phyloP scores from a whole-genome alignment of 805 yeast genomes.

The Metschnikowia colocasiae region DNA sequence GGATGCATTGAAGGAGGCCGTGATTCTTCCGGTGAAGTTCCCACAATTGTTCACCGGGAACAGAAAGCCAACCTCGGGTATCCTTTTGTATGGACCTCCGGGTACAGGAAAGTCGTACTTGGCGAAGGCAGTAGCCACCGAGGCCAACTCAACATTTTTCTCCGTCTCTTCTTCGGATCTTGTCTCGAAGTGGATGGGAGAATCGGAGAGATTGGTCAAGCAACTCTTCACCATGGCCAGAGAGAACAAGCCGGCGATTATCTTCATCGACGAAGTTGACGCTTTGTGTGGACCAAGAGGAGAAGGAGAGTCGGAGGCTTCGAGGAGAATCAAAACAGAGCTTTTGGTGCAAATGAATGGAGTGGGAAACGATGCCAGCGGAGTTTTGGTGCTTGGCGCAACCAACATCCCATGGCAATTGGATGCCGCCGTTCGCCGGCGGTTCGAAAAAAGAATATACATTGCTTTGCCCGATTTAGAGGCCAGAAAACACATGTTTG shows the following conservation, averaged over 20 bases:
- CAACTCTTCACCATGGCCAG: conserved; percentile 95
- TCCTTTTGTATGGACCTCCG: conserved; percentile 66
- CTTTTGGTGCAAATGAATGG: conserved; percentile 98
- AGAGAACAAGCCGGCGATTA: conserved; percentile 91
- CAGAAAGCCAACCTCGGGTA: conserved; percentile 89
- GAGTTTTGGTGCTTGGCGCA: conserved; percentile 93
- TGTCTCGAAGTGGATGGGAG: conserved; percentile 99
- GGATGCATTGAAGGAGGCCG: conserved; percentile 96
- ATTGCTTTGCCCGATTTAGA: conserved; percentile 93
- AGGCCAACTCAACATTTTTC: conserved; percentile 94
- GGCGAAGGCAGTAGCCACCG: conserved; percentile 98
- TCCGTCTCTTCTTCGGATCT: conserved; percentile 94
- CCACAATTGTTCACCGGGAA: conserved; percentile 95
- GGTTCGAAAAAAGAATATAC: conserved; percentile 93
- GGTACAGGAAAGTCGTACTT: conserved; percentile 97
- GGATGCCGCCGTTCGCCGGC: conserved; percentile 94
- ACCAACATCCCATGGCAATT: conserved; percentile 99
- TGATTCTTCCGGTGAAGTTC: conserved; percentile 90
- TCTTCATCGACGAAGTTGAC: conserved; percentile 96
- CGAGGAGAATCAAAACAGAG: conserved; percentile 93
- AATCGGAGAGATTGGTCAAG: conserved; percentile 91
- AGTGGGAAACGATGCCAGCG: conserved; percentile 90
- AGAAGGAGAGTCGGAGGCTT: conserved; percentile 95
- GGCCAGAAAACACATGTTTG: conserved; percentile 91
- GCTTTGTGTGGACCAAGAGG: conserved; percentile 98